Conservation (phyloP, 106 monocot genomes). For the Dioscorea zingiberensis region DNA sequence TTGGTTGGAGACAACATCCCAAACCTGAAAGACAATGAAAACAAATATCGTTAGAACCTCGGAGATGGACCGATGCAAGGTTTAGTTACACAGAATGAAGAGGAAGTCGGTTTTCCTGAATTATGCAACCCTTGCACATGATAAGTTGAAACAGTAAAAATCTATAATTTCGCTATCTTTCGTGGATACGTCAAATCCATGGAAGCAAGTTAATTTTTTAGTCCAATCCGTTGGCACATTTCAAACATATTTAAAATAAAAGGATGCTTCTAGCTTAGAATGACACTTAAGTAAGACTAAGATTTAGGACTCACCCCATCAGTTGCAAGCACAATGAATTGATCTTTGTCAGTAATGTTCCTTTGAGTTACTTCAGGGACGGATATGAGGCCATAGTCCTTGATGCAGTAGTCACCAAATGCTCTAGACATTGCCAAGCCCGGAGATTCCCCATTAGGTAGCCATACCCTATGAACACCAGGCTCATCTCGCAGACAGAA, state of each 20-base stretch:
- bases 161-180: too few relatives aligned
- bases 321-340: conserved; percentile 84
- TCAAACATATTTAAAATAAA: not conserved
- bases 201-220: too few relatives aligned
- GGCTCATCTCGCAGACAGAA: conserved; percentile 81
- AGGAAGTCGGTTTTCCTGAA: too few relatives aligned
- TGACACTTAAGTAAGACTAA: too few relatives aligned
- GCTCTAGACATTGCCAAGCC: conserved; percentile 96
- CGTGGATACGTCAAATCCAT: too few relatives aligned
- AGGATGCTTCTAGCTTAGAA: too few relatives aligned
- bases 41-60: too few relatives aligned
- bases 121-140: too few relatives aligned
- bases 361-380: conserved; percentile 75
- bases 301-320: conserved; percentile 86
- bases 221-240: too few relatives aligned
- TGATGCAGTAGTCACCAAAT: conserved; percentile 85
- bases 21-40: conserved; percentile 43
- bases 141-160: too few relatives aligned
- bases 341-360: conserved; percentile 44
- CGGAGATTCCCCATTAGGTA: conserved; percentile 51
- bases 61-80: too few relatives aligned
- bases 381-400: conserved; percentile 75
- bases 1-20: conserved; percentile 90
- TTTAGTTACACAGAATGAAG: too few relatives aligned
- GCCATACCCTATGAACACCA: conserved; percentile 75